Evolutionary conservation across 2,329 filamentous ascomycete species (phyloP), one percentile per base, ranked within the genome.

Genomic region (Beauveria sp.): DNA sequence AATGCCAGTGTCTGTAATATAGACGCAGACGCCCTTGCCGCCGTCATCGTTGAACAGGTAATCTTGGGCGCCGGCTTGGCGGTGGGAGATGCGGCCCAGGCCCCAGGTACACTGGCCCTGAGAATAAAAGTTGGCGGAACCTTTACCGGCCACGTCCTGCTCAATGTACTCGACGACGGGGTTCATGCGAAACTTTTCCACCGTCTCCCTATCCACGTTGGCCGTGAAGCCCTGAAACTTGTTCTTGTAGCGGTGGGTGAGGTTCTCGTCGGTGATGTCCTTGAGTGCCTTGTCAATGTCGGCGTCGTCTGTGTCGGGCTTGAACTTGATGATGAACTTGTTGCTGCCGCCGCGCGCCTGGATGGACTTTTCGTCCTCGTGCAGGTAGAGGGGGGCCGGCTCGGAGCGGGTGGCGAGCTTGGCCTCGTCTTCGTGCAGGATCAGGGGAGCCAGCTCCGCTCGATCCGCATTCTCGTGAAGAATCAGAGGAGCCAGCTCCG

Each of bases 1-100:
- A 61, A 76, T 71, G 16, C 76, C 76, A 20, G 73, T 73, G 66
- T 78, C 76, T 47, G 78, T 70, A 26, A 78, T 68, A 62, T 78
- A 78, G 30, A 70, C 72, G 20, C 69, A 76, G 8, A 71, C 70
- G 22, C 70, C 72, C 54, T 67, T 62, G 26, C 73, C 75, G 0
- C 70, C 70, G 8, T 64, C 66, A 2, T 64, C 63, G 52, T 75
- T 70, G 64, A 73, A 75, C 30, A 64, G 43, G 64, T 73, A 75
- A 8, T 59, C 60, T 9, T 59, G 61, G 0, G 63, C 44, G 41
- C 63, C 64, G 2, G 66, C 61, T 4, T 24, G 28, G 12, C 67
- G 44, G 28, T 62, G 60, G 5, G 54, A 62, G 48, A 62, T 62
- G 55, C 66, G 66, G 16, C 64, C 65, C 16, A 71, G 64, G 34